These are phyloP conservation scores for Candida boleticola DNA, from an alignment of 805 yeast species.

Conservation along the genomic window DNA sequence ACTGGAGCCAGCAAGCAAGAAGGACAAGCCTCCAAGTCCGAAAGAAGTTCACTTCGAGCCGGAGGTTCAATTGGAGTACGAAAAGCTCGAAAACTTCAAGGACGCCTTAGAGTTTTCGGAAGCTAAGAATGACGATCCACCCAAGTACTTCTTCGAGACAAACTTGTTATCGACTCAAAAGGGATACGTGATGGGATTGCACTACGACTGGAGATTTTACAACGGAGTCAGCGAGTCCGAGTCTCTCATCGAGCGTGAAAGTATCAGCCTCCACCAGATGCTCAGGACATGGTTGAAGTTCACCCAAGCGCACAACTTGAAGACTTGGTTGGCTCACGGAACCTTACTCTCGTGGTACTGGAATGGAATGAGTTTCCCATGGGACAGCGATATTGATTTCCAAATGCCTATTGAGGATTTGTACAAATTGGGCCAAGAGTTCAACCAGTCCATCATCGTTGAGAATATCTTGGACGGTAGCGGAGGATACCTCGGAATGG, in stretches of 20 bases:
- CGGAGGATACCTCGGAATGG: constrained; percentile 45
- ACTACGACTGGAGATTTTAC: constrained; percentile 42
- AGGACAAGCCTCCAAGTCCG: background rate
- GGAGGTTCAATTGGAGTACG: too few species aligned
- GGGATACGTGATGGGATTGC: constrained; percentile 25
- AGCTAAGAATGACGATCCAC: constrained; percentile 16
- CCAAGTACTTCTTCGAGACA: constrained; percentile 29
- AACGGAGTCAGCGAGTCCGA: constrained; percentile 14
- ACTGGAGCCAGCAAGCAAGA: too few species aligned
- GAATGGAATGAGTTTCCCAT: constrained; percentile 61
- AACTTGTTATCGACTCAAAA: constrained; percentile 15
- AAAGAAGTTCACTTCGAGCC: too few species aligned
- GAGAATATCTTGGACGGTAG: constrained; percentile 32
- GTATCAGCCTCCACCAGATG: constrained; percentile 13
- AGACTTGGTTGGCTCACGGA: constrained; percentile 68
- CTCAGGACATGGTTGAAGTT: constrained; percentile 54
- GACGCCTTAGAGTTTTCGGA: constrained; percentile 17
- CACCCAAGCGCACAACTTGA: constrained; percentile 41
- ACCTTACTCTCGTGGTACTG: constrained; percentile 62
- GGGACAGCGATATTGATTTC: constrained; percentile 69
- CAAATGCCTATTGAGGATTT: constrained; percentile 55
- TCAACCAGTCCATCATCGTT: constrained; percentile 47
- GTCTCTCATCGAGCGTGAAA: background rate
- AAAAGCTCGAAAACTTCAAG: constrained; percentile 12
- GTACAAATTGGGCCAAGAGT: constrained; percentile 43